phyloP scores from a whole-genome alignment of 1,139 yeast genomes.

The Scheffersomyces segobiensis region DNA sequence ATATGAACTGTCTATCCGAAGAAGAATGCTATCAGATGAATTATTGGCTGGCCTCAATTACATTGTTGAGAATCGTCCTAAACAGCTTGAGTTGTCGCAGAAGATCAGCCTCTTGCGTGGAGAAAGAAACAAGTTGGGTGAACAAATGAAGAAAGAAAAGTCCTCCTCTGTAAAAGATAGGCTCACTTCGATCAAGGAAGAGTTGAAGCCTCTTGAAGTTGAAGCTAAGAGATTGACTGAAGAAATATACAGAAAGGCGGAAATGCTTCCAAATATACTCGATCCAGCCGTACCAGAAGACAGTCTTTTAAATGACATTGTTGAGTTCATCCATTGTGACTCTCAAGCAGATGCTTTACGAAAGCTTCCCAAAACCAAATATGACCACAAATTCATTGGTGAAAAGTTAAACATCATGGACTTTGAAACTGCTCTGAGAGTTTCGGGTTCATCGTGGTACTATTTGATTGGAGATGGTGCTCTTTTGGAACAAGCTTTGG shows the following conservation, averaged over 20 bases:
- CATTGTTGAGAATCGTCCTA: slow-evolving; percentile 26
- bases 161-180: slow-evolving; percentile 22
- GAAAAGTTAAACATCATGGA: slow-evolving; percentile 64
- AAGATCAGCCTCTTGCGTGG: slow-evolving; percentile 28
- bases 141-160: slow-evolving; percentile 16
- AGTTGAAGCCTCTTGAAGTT: slow-evolving; percentile 35
- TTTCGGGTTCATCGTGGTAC: slow-evolving; percentile 89
- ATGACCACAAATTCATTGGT: slow-evolving; percentile 71
- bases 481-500: slow-evolving; percentile 81
- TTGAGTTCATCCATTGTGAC: slow-evolving; percentile 49
- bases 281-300: slow-evolving; percentile 50
- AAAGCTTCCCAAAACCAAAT: slow-evolving; percentile 18
- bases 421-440: slow-evolving; percentile 66
- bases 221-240: slow-evolving; percentile 25
- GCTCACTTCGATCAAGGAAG: slow-evolving; percentile 36
- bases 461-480: slow-evolving; percentile 88
- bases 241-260: slow-evolving; percentile 39
- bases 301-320: slow-evolving; percentile 31
- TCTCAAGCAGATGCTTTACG: slow-evolving; percentile 24
- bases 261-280: slow-evolving; percentile 68
- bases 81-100: slow-evolving; percentile 21
- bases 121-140: slow-evolving; percentile 30
- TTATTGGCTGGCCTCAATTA: slow-evolving; percentile 30
- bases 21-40: slow-evolving; percentile 41
- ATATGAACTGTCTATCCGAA: slow-evolving; percentile 46